These are phyloP conservation scores for Fusarium ramigenum DNA, from an alignment of 2,329 filamentous ascomycete genomes.

Conservation along the genomic window DNA sequence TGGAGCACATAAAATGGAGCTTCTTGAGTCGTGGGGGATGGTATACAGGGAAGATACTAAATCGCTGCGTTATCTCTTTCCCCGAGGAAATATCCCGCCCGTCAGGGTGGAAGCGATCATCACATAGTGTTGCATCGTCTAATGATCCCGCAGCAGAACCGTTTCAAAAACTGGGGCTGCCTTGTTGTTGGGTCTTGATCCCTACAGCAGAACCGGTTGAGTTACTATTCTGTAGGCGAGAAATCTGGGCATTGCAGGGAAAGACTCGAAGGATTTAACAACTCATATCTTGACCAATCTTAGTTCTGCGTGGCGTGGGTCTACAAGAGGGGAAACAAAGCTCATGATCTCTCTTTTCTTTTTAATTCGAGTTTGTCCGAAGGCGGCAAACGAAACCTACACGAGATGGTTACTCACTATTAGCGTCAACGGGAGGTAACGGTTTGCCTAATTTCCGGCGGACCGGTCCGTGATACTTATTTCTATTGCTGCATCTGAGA, in stretches of 20 bases:
- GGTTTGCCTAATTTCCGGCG: background rate
- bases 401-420: background rate
- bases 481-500: background rate
- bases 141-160: background rate
- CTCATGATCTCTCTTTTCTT: background rate
- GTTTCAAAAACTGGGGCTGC: background rate
- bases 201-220: background rate
- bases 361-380: background rate
- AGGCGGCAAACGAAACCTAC: background rate
- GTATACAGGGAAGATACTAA: background rate
- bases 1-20: background rate
- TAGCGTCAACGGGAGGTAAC: background rate
- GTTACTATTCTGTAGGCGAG: background rate
- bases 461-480: conserved; percentile 6
- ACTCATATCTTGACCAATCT: background rate
- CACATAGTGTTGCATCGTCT: background rate
- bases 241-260: background rate
- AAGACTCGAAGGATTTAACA: background rate
- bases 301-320: background rate
- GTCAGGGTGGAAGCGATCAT: background rate
- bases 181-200: conserved; percentile 7
- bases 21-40: background rate
- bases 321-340: background rate
- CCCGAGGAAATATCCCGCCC: background rate
- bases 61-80: conserved; percentile 12